These are phyloP conservation scores for Novakomyces olei DNA, from an alignment of 805 yeast genomes.

Conservation along the genomic window DNA sequence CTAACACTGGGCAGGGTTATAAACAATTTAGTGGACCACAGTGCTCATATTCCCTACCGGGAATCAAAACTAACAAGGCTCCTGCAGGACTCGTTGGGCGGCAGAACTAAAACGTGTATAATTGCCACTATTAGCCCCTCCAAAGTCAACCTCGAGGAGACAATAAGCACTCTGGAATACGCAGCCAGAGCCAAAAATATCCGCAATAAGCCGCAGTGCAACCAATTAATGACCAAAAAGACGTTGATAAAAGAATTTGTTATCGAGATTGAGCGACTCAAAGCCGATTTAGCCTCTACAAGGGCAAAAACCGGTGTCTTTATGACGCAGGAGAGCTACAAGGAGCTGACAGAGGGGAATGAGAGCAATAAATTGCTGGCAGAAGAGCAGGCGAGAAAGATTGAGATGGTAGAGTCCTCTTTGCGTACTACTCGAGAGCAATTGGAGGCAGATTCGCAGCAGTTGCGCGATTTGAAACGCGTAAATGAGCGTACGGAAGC, in stretches of 20 bases:
- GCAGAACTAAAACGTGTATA: conserved; percentile 64
- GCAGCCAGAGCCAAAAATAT: conserved; percentile 73
- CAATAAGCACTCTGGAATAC: conserved; percentile 65
- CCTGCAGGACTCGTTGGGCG: conserved; percentile 69
- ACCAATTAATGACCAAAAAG: conserved; percentile 38
- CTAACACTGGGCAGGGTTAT: conserved; percentile 78
- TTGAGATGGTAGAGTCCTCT: conserved; percentile 28
- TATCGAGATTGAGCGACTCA: conserved; percentile 31
- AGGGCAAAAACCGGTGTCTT: conserved; percentile 46
- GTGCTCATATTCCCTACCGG: conserved; percentile 60
- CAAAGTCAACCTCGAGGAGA: conserved; percentile 51
- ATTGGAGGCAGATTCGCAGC: conserved; percentile 18
- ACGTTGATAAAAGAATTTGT: conserved; percentile 30
- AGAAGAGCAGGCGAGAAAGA: conserved; percentile 28
- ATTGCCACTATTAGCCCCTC: conserved; percentile 82
- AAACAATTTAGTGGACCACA: conserved; percentile 40
- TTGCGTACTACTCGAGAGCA: conserved; percentile 21
- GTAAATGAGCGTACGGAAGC: conserved; percentile 8
- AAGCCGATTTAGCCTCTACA: conserved; percentile 40
- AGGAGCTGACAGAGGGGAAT: conserved; percentile 22
- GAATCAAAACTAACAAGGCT: conserved; percentile 64
- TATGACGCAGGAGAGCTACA: conserved; percentile 29
- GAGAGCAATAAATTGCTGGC: conserved; percentile 29
- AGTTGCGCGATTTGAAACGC: conserved; percentile 11
- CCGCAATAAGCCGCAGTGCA: conserved; percentile 46